Evolutionary conservation across 257 asterid species (phyloP), one percentile per base, ranked within the genome.

Genomic region (Orobanche coerulescens): DNA sequence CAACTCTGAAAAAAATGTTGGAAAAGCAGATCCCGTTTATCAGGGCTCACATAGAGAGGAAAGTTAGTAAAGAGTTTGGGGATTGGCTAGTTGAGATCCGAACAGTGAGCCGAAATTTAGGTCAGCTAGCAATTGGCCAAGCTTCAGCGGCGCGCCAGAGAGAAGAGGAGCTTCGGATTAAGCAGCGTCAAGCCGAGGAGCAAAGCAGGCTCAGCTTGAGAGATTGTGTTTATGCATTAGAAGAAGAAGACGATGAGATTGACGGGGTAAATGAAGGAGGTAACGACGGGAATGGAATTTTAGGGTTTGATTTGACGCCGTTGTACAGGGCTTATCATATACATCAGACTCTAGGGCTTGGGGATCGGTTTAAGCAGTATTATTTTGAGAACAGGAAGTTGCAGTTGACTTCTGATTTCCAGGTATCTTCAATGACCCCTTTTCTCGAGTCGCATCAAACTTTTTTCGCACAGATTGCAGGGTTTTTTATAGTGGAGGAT

Each of bases 21-120:
- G 98, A 92, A 81, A 92, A 88, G 83, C 93, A 83, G 95, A 92
- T 92, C 82, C 95, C 97, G 46, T 73, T 76, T 69, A 84, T 92
- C 65, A 82, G 93, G 64, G 78, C 80, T 10, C 82, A 79, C 74
- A 86, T 88, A 22, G 96, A 92, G 83, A 67, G 89, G 73, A 78
- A 70, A 63, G 86, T 92, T 43, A 86, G 80, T 74, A 84, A 84
- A 55, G 95, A 92, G 73, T 84, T 92, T 31, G 95, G 95, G 4
- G 98, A 92, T 74, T 92, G 98, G 98, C 79, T 92, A 1, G 96
- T 92, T 5, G 95, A 88, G 67, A 92, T 92, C 78, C 94, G 98
- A 2, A 65, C 69, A 1, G 98, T 79, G 64, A 84, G 95, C 72
- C 79, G 96, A 48, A 89, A 86, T 61, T 64, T 92, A 43, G 98